Evolutionary conservation across 108 stramenopile genomes (phyloP), one percentile per base, ranked within the genome.

Genomic region (Cyclotella cryptica): DNA sequence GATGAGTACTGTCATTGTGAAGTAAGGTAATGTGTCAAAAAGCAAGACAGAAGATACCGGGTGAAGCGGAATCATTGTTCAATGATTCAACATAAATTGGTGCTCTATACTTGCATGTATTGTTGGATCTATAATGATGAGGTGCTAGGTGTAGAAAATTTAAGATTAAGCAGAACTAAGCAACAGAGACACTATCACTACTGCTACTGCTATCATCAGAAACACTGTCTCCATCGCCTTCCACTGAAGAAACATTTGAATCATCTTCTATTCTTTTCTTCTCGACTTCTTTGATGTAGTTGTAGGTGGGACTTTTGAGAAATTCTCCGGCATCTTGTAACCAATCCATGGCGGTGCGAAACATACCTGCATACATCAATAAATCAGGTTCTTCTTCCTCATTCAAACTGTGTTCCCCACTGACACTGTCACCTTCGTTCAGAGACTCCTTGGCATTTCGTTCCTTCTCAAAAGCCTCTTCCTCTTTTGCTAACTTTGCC

Each of bases 271-370:
- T 29, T 52, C 58, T 54, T n/a, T 68, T 27, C 17, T 42, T 39
- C 21, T 21, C 72, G 61, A 43, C 73, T 10, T 66, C 53, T 26
- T 62, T 67, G 12, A 76, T 39, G 61, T 65, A 80, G n/a, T 84
- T 44, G 35, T 39, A 71, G 19, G 75, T 66, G 15, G 82, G 82
- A 19, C 52, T 58, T 63, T 76, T 71, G 21, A 72, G 45, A 53
- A 87, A 84, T 54, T 84, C 84, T 18, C 86, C 86, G 14, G 80
- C 77, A 76, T 89, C 90, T 63, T 88, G 87, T 27, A 96, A 53
- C 95, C 93, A 93, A 62, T 96, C 95, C 95, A 96, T 93, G 45
- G 90, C 89, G 4, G 95, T 96, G 18, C 92, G 88, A 71, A 96
- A 94, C 95, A 96, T 96, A 28, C 90, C 92, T 41, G 86, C 83